A percentile compares a stretch with the other conserved stretches of the same genome.
Evolutionary conservation across 148 eudicot species (phyloP).

Genomic region (Spergularia marina): DNA sequence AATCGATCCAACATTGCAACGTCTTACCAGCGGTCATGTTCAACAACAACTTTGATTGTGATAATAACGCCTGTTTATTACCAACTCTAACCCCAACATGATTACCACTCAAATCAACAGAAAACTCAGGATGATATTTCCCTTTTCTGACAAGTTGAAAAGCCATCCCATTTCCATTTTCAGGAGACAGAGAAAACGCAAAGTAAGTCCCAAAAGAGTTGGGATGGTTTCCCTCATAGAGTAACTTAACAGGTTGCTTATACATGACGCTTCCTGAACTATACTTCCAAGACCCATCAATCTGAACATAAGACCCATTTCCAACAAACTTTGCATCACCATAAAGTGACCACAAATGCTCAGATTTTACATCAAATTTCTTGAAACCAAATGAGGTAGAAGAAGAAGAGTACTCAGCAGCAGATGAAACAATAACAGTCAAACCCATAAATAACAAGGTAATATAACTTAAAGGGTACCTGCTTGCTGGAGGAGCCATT

Average conservation of each 20-base stretch:
- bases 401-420: slow-evolving; percentile 30
- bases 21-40: slow-evolving; percentile 55
- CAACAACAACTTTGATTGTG: slow-evolving; percentile 50
- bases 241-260: slow-evolving; percentile 51
- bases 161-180: slow-evolving; percentile 60
- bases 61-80: slow-evolving; percentile 24
- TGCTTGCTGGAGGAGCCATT: slow-evolving; percentile 37
- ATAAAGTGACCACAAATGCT: slow-evolving; percentile 44
- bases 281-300: slow-evolving; percentile 43
- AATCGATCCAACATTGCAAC: slow-evolving; percentile 82
- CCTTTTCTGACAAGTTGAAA: slow-evolving; percentile 54
- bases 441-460: neutral
- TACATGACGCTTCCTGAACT: slow-evolving; percentile 65
- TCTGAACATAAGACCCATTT: slow-evolving; percentile 42
- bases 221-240: slow-evolving; percentile 28
- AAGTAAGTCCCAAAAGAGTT: slow-evolving; percentile 66
- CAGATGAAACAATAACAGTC: slow-evolving; percentile 10
- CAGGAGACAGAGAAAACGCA: slow-evolving; percentile 56
- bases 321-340: slow-evolving; percentile 58
- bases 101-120: slow-evolving; percentile 53
- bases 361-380: slow-evolving; percentile 41
- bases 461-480: slow-evolving; percentile 26
- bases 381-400: slow-evolving; percentile 57
- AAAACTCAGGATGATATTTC: slow-evolving; percentile 26
- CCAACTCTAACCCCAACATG: slow-evolving; percentile 60